These are phyloP conservation scores for Mortierella sp. DNA, from an alignment of 371 early-diverging fungal species.

Conservation along the genomic window DNA sequence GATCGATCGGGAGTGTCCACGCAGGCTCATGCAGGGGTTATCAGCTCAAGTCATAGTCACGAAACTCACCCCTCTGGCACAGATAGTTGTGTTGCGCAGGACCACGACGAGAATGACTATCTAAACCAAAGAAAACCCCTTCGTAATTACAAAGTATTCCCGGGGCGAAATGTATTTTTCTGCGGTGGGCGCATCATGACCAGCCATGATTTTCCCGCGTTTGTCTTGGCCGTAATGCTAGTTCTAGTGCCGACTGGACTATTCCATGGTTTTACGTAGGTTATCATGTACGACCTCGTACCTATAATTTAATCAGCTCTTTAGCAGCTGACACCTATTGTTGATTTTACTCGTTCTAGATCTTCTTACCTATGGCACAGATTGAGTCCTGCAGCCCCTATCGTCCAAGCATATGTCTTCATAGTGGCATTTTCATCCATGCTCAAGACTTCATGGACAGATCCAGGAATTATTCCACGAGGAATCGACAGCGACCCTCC, in stretches of 20 bases:
- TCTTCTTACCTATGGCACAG: conserved; percentile 78
- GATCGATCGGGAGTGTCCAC: conserved; percentile 26
- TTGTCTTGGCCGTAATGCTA: conserved; percentile 72
- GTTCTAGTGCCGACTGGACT: conserved; percentile 72
- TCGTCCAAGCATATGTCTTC: conserved; percentile 83
- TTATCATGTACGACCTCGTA: conserved; percentile 5
- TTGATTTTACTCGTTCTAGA: conserved; percentile 22
- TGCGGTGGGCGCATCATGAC: conserved; percentile 79
- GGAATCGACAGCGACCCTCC: conserved; percentile 72
- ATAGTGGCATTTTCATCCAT: conserved; percentile 77
- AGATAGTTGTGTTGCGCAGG: conserved; percentile 18
- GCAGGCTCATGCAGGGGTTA: neutral
- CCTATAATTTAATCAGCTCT: neutral
- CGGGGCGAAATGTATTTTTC: conserved; percentile 66
- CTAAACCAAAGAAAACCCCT: conserved; percentile 30
- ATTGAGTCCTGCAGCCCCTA: conserved; percentile 71
- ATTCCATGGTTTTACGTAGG: conserved; percentile 78
- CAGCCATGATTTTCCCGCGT: conserved; percentile 72
- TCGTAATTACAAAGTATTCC: conserved; percentile 47
- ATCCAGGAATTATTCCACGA: conserved; percentile 90
- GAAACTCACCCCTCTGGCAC: conserved; percentile 19
- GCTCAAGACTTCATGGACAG: conserved; percentile 89
- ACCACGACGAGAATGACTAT: conserved; percentile 35
- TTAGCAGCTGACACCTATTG: neutral
- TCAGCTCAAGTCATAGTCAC: neutral